Evolutionary conservation across 345 rosid genomes (phyloP).

Genomic region (Brassica nigra): DNA sequence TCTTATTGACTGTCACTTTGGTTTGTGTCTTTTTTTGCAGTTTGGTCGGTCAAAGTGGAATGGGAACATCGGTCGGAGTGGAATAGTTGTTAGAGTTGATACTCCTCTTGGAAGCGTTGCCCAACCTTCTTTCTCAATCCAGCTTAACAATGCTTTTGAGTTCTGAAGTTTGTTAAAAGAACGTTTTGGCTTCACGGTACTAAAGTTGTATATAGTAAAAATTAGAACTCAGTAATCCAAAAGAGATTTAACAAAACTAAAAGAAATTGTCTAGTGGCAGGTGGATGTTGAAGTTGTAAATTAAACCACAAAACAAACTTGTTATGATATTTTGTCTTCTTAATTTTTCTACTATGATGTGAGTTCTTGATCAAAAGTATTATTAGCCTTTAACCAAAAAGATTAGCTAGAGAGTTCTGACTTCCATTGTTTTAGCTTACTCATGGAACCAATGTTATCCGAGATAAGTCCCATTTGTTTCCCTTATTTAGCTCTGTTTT

Average conservation of each 20-base stretch:
- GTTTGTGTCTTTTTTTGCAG: conserved; percentile 41
- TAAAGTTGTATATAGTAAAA: conserved; percentile 28
- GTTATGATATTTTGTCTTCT: conserved; percentile 28
- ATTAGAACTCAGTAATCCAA: conserved; percentile 2
- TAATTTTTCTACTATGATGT: conserved; percentile 59
- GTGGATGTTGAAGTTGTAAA: neutral
- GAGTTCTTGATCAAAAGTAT: neutral
- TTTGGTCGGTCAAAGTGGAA: conserved; percentile 95
- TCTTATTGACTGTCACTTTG: neutral
- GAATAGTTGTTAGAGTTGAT: conserved; percentile 73
- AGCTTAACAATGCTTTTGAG: conserved; percentile 79
- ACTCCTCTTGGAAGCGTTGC: conserved; percentile 62
- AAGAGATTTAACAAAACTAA: neutral
- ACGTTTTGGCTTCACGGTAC: neutral
- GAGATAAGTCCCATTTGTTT: conserved; percentile 46
- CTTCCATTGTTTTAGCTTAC: conserved; percentile 52
- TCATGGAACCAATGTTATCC: conserved; percentile 44
- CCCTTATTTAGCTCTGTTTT: too few species aligned
- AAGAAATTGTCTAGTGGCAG: neutral
- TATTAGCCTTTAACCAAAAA: neutral
- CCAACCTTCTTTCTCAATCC: conserved; percentile 74
- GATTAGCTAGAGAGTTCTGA: conserved; percentile 20
- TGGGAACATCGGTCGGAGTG: conserved; percentile 78
- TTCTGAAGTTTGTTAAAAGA: conserved; percentile 48
- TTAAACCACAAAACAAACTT: neutral